These are phyloP conservation scores for Botrytis pseudocinerea DNA, from an alignment of 2,329 filamentous ascomycete species.

Conservation along the genomic window DNA sequence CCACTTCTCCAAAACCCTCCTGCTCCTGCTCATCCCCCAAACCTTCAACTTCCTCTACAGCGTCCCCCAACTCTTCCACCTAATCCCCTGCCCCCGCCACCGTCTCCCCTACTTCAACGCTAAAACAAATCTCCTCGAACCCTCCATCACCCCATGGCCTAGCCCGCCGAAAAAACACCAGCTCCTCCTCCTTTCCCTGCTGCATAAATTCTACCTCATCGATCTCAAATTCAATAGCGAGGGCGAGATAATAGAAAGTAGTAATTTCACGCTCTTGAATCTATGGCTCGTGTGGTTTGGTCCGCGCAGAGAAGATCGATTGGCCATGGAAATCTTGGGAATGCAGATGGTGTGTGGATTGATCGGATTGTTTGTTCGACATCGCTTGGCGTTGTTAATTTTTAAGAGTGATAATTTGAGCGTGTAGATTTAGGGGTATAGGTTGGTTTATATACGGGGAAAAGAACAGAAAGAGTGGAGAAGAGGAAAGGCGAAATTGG, in stretches of 20 bases:
- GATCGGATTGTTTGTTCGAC: slow-evolving; percentile 81
- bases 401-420: slow-evolving; percentile 85
- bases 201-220: slow-evolving; percentile 68
- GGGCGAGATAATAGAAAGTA: slow-evolving; percentile 74
- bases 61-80: slow-evolving; percentile 81
- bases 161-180: slow-evolving; percentile 67
- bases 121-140: slow-evolving; percentile 80
- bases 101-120: slow-evolving; percentile 87
- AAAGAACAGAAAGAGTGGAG: not conserved
- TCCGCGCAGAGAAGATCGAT: slow-evolving; percentile 80
- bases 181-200: slow-evolving; percentile 62
- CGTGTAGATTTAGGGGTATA: slow-evolving; percentile 19
- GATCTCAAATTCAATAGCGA: slow-evolving; percentile 65
- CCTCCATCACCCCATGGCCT: slow-evolving; percentile 78
- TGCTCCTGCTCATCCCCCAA: slow-evolving; percentile 88
- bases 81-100: slow-evolving; percentile 91
- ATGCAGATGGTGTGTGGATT: slow-evolving; percentile 77
- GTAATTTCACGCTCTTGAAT: slow-evolving; percentile 91
- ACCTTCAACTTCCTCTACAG: slow-evolving; percentile 97
- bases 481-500: not conserved
- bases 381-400: slow-evolving; percentile 80
- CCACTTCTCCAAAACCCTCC: slow-evolving; percentile 95
- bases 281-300: slow-evolving; percentile 96
- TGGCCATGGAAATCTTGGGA: slow-evolving; percentile 76
- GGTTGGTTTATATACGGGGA: not conserved